Base-by-base conservation (phyloP, 75 land plant species). In the Sequoia sempervirens region DNA sequence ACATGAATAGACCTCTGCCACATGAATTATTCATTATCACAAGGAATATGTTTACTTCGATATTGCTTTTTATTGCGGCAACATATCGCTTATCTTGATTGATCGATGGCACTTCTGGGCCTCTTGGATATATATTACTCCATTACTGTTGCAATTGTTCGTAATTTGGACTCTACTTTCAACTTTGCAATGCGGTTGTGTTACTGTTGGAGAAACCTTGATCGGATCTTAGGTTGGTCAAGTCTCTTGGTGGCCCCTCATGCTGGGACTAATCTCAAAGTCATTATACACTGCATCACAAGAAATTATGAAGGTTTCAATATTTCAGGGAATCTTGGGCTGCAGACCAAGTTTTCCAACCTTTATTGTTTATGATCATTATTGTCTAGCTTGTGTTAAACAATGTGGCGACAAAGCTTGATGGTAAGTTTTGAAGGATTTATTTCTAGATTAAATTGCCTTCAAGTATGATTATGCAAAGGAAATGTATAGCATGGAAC, bases 371-470 rank as follows among this genome's bases (percentile, higher is more conserved):
- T 52, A 81, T 81, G 56, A 81, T 81, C 61, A 15, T 81, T 81
- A 81, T 46, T 81, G 17, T 81, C 82, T 81, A 46, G 82, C 32
- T 81, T 81, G 61, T 81, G 82, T 30, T 53, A 81, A 81, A 53
- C 54, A 43, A 36, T 36, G 23, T 81, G 82, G 37, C 38, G 82
- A 81, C 36, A 70, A 23, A 81, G 38, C 36, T 34, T 53, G 23
- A 26, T 43, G 80, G 80, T 78, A 45, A 78, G 80, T 78, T 78
- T n/a, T 78, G 50, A 78, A 78, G 80, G 32, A 32, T 70, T 78
- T 43, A 41, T n/a, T 45, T 41, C 14, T 78, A 78, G 50, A 23
- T 78, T 26, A 78, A 45, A 23, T 78, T 78, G 50, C 32, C 80
- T 78, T 78, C 14, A 26, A n/a, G 41, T 23, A 78, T 78, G n/a